Conservation (phyloP, 805 yeast species). For the Limtongia smithiae region DNA sequence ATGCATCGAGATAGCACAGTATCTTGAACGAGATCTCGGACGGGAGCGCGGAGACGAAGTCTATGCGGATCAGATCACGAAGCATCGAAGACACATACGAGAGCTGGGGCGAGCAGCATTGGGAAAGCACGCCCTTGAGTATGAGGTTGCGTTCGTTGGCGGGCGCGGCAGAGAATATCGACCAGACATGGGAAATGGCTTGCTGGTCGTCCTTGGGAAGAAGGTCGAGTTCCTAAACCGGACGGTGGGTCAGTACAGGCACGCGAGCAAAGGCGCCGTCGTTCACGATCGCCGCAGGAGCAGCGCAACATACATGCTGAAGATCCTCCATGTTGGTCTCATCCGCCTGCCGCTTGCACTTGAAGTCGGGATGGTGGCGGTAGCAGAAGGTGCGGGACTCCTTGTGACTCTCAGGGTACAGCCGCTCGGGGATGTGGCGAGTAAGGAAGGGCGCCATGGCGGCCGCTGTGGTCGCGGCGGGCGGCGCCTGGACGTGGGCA, state of each 20-base stretch:
- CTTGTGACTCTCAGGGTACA: constrained; percentile 26
- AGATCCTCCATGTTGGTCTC: constrained; percentile 59
- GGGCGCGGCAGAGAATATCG: constrained; percentile 73
- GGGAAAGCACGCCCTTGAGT: constrained; percentile 75
- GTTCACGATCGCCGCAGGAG: constrained; percentile 27
- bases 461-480: neutral
- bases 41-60: constrained; percentile 81
- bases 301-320: constrained; percentile 39
- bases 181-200: constrained; percentile 79
- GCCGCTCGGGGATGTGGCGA: constrained; percentile 23
- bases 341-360: constrained; percentile 67
- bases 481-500: neutral
- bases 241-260: neutral
- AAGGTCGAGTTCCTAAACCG: constrained; percentile 42
- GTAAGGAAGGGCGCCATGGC: constrained; percentile 25
- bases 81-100: constrained; percentile 82
- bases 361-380: constrained; percentile 86
- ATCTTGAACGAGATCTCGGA: constrained; percentile 80
- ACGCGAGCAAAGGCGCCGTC: neutral
- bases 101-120: constrained; percentile 92
- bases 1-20: constrained; percentile 85
- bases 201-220: constrained; percentile 64
- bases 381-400: constrained; percentile 60
- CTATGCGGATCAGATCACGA: constrained; percentile 74
- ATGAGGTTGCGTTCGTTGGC: constrained; percentile 67